phyloP scores from a whole-genome alignment of 441 rosid genomes.

The Populus trichocarpa region DNA sequence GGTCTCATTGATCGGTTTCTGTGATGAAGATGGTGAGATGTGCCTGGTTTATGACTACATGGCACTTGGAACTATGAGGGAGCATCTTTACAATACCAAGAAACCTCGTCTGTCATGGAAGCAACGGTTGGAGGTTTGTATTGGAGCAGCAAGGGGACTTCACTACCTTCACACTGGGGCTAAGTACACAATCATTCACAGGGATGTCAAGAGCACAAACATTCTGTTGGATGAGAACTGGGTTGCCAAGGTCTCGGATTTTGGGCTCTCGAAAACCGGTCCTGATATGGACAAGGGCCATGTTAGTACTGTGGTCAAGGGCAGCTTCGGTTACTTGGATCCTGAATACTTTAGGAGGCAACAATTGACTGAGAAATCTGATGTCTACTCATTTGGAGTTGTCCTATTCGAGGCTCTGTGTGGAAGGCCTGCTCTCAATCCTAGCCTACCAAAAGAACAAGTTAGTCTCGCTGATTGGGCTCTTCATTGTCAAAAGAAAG shows the following conservation, averaged over 20 bases:
- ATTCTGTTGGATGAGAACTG: slow-evolving; percentile 23
- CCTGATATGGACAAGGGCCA: slow-evolving; percentile 48
- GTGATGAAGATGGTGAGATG: slow-evolving; percentile 58
- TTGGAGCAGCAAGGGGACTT: slow-evolving; percentile 63
- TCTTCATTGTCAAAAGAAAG: slow-evolving; percentile 37
- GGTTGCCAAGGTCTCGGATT: slow-evolving; percentile 56
- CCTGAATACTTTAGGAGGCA: slow-evolving; percentile 73
- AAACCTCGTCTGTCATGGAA: slow-evolving; percentile 46
- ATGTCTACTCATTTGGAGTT: too few relatives aligned
- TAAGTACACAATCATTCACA: too few relatives aligned
- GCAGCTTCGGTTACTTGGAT: slow-evolving; percentile 74
- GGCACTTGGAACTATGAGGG: slow-evolving; percentile 56
- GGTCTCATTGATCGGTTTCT: slow-evolving; percentile 67
- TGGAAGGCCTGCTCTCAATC: too few relatives aligned
- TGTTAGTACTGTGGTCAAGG: slow-evolving; percentile 64
- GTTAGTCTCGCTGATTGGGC: too few relatives aligned
- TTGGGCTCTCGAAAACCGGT: slow-evolving; percentile 60
- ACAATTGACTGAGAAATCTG: slow-evolving; percentile 31
- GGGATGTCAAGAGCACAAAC: slow-evolving; percentile 68
- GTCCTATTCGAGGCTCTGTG: too few relatives aligned
- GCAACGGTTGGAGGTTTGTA: slow-evolving; percentile 53
- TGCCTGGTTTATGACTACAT: slow-evolving; percentile 59
- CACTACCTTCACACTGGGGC: too few relatives aligned
- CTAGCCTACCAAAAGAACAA: too few relatives aligned
- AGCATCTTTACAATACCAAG: slow-evolving; percentile 50